Percentiles rank a stretch among this genome's conserved stretches.
phyloP scores from a whole-genome alignment of 2,329 filamentous ascomycete genomes.

The Exophiala viscosa region DNA sequence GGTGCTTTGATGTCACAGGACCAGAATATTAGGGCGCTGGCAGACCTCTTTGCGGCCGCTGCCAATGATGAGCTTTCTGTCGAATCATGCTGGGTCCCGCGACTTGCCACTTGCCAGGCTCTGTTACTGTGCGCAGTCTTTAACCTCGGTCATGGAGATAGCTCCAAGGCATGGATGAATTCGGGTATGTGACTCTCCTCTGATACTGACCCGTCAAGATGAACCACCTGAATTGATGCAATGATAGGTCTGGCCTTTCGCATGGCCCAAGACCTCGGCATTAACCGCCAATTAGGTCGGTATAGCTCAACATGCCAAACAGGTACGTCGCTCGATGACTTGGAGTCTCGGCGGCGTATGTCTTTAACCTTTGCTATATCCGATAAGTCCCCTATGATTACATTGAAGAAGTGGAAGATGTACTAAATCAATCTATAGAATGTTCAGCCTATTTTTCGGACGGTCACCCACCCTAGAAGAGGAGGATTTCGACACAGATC shows the following conservation, averaged over 20 bases:
- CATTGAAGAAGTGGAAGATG: neutral
- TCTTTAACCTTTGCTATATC: constrained; percentile 12
- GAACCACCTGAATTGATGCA: neutral
- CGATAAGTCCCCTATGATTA: constrained; percentile 12
- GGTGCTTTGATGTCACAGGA: constrained; percentile 12
- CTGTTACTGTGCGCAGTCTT: constrained; percentile 7
- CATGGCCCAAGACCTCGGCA: constrained; percentile 9
- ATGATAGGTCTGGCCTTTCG: constrained; percentile 3
- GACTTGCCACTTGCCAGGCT: neutral
- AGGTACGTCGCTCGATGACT: constrained; percentile 8
- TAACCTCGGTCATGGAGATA: constrained; percentile 1
- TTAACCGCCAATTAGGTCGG: neutral
- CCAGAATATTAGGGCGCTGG: constrained; percentile 5
- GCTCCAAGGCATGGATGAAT: constrained; percentile 9
- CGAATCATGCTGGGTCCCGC: neutral
- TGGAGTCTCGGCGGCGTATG: constrained; percentile 12
- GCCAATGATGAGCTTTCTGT: neutral
- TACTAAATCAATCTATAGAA: constrained; percentile 8
- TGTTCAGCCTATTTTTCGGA: constrained; percentile 8
- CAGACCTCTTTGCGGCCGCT: neutral
- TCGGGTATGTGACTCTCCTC: constrained; percentile 6
- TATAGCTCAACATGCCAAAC: neutral
- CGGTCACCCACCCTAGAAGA: neutral
- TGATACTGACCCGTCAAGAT: neutral
- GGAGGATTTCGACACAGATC: neutral